A percentile compares a stretch with the other conserved stretches of the same genome.
phyloP scores from a whole-genome alignment of 257 asterid genomes.

The Primulina eburnea region DNA sequence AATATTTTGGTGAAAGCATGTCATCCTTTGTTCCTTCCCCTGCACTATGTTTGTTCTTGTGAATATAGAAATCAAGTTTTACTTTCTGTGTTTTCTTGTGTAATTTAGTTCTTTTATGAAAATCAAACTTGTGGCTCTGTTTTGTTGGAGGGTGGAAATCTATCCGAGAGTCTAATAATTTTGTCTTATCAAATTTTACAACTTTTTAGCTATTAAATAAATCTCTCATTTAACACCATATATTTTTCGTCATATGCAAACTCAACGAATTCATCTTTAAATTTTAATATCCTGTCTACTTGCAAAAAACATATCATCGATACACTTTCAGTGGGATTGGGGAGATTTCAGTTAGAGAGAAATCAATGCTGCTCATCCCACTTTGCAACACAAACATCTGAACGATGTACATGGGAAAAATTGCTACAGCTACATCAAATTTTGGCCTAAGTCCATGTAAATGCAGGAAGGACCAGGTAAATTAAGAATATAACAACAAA shows the following conservation, averaged over 20 bases:
- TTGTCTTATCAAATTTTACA: too few species aligned
- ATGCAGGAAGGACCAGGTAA: background rate
- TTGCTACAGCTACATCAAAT: constrained; percentile 12
- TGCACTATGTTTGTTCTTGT: constrained; percentile 56
- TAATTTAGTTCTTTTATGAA: too few species aligned
- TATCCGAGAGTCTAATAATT: too few species aligned
- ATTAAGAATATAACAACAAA: background rate
- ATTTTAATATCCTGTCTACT: background rate
- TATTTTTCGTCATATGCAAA: background rate
- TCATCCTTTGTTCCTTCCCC: constrained; percentile 64
- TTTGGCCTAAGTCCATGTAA: background rate
- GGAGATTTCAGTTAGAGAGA: background rate
- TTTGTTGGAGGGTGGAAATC: background rate
- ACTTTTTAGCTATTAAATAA: too few species aligned
- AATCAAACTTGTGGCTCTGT: background rate
- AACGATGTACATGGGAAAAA: background rate
- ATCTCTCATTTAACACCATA: background rate
- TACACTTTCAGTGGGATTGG: too few species aligned
- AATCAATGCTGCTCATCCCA: background rate
- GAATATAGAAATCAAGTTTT: constrained; percentile 20
- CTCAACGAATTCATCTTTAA: background rate
- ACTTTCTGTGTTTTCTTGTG: background rate
- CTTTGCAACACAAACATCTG: background rate
- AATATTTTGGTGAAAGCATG: constrained; percentile 83
- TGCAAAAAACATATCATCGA: background rate